Evolutionary conservation across 2,329 filamentous ascomycete genomes (phyloP).

Genomic region (Dactylellina cionopaga): DNA sequence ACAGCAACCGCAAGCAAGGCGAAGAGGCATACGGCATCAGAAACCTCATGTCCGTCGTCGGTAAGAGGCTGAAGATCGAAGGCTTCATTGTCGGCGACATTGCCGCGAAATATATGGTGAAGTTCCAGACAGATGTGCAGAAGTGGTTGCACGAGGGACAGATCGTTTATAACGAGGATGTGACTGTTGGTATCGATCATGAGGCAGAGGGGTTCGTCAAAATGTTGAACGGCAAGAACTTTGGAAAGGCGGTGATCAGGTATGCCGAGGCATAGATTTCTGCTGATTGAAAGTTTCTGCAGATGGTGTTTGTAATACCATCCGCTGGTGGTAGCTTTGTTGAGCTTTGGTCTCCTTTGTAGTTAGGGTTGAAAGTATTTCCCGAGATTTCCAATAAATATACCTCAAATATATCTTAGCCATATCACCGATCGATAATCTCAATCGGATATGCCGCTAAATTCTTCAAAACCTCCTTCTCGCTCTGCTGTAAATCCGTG

Average conservation of each 20-base stretch:
- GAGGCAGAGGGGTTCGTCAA: slow-evolving; percentile 77
- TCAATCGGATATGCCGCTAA: slow-evolving; percentile 67
- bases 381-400: too few relatives aligned
- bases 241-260: slow-evolving; percentile 85
- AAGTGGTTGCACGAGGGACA: slow-evolving; percentile 80
- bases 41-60: slow-evolving; percentile 73
- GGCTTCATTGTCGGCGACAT: slow-evolving; percentile 78
- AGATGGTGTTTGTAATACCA: neutral
- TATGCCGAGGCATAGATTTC: slow-evolving; percentile 22
- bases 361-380: neutral
- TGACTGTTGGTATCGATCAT: slow-evolving; percentile 81
- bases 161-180: slow-evolving; percentile 74
- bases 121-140: slow-evolving; percentile 78
- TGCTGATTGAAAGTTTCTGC: neutral
- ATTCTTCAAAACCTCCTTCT: slow-evolving; percentile 75
- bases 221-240: slow-evolving; percentile 81
- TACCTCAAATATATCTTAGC: neutral
- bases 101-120: slow-evolving; percentile 66
- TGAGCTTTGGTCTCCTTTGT: neutral
- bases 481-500: slow-evolving; percentile 76
- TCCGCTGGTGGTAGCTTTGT: neutral
- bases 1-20: slow-evolving; percentile 57
- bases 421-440: slow-evolving; percentile 60
- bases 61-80: slow-evolving; percentile 74
- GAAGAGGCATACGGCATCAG: slow-evolving; percentile 72